These are phyloP conservation scores for Diutina ranongensis DNA, from an alignment of 1,139 yeast species.

Conservation along the genomic window DNA sequence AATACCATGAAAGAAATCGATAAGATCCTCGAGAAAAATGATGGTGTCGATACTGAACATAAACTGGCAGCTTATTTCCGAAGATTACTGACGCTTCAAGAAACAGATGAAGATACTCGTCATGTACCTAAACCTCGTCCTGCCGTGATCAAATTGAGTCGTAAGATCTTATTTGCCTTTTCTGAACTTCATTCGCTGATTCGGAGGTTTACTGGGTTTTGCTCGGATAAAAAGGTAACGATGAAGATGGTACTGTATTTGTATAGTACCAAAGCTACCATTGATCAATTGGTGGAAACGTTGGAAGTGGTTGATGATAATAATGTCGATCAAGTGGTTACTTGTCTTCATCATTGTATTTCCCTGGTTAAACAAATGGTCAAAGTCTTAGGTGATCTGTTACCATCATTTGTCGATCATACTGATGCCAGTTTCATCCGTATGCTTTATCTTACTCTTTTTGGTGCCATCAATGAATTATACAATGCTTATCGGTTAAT, in stretches of 20 bases:
- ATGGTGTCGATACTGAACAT: slow-evolving; percentile 30
- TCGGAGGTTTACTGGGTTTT: slow-evolving; percentile 54
- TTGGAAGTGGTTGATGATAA: slow-evolving; percentile 46
- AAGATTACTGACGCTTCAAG: slow-evolving; percentile 59
- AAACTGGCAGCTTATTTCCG: slow-evolving; percentile 60
- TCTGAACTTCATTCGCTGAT: slow-evolving; percentile 65
- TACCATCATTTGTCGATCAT: slow-evolving; percentile 35
- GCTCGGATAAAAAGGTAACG: slow-evolving; percentile 51
- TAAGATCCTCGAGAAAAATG: slow-evolving; percentile 23
- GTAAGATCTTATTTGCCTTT: slow-evolving; percentile 47
- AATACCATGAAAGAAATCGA: slow-evolving; percentile 31
- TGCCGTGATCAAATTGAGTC: slow-evolving; percentile 36
- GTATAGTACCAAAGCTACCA: slow-evolving; percentile 44
- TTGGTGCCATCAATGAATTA: slow-evolving; percentile 67
- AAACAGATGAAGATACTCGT: slow-evolving; percentile 12
- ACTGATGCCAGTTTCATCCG: slow-evolving; percentile 64
- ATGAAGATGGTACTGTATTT: slow-evolving; percentile 46
- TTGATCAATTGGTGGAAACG: slow-evolving; percentile 47
- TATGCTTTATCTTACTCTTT: slow-evolving; percentile 57
- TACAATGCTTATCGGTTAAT: slow-evolving; percentile 53
- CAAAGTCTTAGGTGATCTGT: slow-evolving; percentile 34
- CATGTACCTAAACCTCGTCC: slow-evolving; percentile 7
- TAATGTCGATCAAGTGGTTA: slow-evolving; percentile 21
- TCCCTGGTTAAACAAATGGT: slow-evolving; percentile 43
- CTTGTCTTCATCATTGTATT: slow-evolving; percentile 23